Evolutionary conservation across 352 stramenopile genomes (phyloP).

Genomic region (Phytophthora uliginosa): DNA sequence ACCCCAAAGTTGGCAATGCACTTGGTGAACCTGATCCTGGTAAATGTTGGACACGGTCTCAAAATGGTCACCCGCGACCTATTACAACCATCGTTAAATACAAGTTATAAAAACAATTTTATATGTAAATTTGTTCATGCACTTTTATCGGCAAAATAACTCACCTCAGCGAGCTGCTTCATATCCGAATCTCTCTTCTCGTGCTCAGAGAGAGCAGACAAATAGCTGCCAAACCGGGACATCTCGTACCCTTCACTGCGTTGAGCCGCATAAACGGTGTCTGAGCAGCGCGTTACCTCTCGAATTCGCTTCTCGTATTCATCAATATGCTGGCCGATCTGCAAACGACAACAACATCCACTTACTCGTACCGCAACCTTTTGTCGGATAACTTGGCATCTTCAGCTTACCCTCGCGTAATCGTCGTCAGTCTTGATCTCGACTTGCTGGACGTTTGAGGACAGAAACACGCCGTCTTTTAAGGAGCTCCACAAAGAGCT

Average conservation of each 20-base stretch:
- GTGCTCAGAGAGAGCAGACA: constrained; percentile 78
- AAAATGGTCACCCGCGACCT: constrained; percentile 84
- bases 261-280: constrained; percentile 85
- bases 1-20: background rate
- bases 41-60: constrained; percentile 90
- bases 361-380: constrained; percentile 1
- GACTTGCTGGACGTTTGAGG: constrained; percentile 84
- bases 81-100: background rate
- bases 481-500: constrained; percentile 87
- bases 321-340: constrained; percentile 90
- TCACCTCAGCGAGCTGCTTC: constrained; percentile 75
- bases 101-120: no score
- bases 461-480: constrained; percentile 83
- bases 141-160: background rate
- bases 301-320: constrained; percentile 88
- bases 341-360: constrained; percentile 1
- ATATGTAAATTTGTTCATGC: no score
- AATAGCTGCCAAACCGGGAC: constrained; percentile 88
- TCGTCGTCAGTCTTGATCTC: constrained; percentile 91
- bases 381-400: background rate
- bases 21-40: constrained; percentile 76
- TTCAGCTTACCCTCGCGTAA: constrained; percentile 68
- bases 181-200: constrained; percentile 84
- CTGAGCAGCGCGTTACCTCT: constrained; percentile 85
- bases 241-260: constrained; percentile 88